These are phyloP conservation scores for Solanum hybrid DNA, from an alignment of 305 asterid species.

Conservation along the genomic window DNA sequence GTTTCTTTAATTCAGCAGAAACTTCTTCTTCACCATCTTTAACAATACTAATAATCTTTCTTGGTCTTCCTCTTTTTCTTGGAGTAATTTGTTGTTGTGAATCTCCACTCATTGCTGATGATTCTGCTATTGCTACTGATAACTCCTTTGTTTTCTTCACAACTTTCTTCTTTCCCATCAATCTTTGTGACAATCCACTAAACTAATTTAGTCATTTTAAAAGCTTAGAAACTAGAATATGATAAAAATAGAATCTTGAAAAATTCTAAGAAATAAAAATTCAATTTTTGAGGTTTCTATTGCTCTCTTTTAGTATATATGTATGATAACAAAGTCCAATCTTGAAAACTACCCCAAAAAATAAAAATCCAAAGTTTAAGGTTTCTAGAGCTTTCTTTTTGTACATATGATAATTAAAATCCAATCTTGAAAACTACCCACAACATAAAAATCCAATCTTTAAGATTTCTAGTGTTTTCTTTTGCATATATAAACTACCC, in stretches of 20 bases:
- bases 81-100: conserved; percentile 17
- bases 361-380: neutral
- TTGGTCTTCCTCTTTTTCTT: conserved; percentile 64
- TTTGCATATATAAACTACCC: neutral
- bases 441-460: neutral
- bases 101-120: conserved; percentile 28
- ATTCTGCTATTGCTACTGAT: conserved; percentile 39
- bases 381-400: neutral
- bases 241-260: neutral
- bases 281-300: neutral
- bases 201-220: neutral
- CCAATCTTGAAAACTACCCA: neutral
- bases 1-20: conserved; percentile 26
- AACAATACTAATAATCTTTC: conserved; percentile 21
- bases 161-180: conserved; percentile 45
- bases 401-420: neutral
- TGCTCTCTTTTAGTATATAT: neutral
- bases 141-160: conserved; percentile 41
- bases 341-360: neutral
- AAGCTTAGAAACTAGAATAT: neutral
- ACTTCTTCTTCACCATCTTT: conserved; percentile 16
- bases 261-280: neutral
- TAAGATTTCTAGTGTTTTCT: neutral
- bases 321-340: neutral
- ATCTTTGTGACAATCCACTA: neutral